Conservation (phyloP, 148 eudicot species). For the Limonium bicolor region DNA sequence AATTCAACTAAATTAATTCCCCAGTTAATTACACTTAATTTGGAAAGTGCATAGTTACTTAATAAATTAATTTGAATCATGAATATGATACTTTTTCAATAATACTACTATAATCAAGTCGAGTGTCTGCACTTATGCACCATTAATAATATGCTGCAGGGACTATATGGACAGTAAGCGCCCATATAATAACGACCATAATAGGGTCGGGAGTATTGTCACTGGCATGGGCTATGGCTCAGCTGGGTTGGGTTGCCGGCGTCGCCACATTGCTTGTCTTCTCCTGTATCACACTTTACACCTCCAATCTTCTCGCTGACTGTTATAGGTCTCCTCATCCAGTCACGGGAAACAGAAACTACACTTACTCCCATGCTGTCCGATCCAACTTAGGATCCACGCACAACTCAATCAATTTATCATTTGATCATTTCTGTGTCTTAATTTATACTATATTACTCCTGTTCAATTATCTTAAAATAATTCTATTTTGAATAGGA, state of each 20-base stretch:
- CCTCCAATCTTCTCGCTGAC: constrained; percentile 53
- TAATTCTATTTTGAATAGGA: too few species aligned
- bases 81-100: too few species aligned
- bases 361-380: constrained; percentile 45
- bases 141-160: too few species aligned
- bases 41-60: too few species aligned
- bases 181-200: constrained; percentile 60
- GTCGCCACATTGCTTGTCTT: constrained; percentile 32
- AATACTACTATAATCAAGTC: too few species aligned
- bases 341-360: constrained; percentile 40
- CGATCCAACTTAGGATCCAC: constrained; percentile 27
- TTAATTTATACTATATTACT: background rate
- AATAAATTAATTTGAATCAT: background rate
- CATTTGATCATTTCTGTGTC: background rate
- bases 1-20: too few species aligned
- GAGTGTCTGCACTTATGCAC: too few species aligned
- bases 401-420: background rate
- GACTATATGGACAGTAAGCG: constrained; percentile 52
- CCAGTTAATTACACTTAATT: too few species aligned
- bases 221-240: constrained; percentile 64
- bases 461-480: background rate
- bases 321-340: constrained; percentile 45
- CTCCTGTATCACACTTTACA: constrained; percentile 39
- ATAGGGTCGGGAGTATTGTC: constrained; percentile 75
- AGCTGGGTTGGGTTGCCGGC: constrained; percentile 67